Evolutionary conservation across 257 asterid genomes (phyloP).

Genomic region (Solanum neorickii): DNA sequence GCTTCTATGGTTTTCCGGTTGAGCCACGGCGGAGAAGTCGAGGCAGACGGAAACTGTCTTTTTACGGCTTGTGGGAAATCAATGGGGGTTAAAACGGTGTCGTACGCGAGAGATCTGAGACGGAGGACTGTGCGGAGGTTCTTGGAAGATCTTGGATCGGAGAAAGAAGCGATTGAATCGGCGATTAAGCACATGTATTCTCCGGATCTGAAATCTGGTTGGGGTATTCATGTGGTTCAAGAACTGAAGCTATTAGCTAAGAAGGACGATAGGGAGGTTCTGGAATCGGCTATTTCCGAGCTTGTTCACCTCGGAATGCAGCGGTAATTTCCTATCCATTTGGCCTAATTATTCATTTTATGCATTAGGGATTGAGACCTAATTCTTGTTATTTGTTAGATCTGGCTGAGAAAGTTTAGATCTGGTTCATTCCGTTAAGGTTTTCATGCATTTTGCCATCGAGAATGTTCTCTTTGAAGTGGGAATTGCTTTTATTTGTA

Average conservation of each 20-base stretch:
- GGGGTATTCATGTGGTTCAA: slow-evolving; percentile 97
- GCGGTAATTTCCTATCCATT: slow-evolving; percentile 30
- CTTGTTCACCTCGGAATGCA: slow-evolving; percentile 76
- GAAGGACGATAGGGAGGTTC: slow-evolving; percentile 49
- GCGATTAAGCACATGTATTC: slow-evolving; percentile 73
- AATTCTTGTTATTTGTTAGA: background rate
- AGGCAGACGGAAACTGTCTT: slow-evolving; percentile 78
- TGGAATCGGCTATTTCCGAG: slow-evolving; percentile 70
- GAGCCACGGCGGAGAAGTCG: slow-evolving; percentile 86
- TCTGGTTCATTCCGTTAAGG: background rate
- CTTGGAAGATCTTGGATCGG: slow-evolving; percentile 60
- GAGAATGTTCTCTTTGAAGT: background rate
- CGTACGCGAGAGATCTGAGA: slow-evolving; percentile 53
- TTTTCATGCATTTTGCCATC: background rate
- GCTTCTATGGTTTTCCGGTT: slow-evolving; percentile 45
- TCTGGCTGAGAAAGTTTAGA: background rate
- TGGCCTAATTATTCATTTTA: background rate
- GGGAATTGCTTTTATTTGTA: background rate
- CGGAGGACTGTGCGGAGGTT: slow-evolving; percentile 59
- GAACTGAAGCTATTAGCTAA: slow-evolving; percentile 69
- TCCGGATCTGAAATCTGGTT: slow-evolving; percentile 86
- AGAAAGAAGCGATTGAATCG: slow-evolving; percentile 36
- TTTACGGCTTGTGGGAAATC: slow-evolving; percentile 75
- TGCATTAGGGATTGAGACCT: background rate
- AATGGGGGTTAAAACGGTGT: slow-evolving; percentile 26